phyloP scores from a whole-genome alignment of 495 filamentous ascomycete species.

The Podospora bellae-mahoneyi region DNA sequence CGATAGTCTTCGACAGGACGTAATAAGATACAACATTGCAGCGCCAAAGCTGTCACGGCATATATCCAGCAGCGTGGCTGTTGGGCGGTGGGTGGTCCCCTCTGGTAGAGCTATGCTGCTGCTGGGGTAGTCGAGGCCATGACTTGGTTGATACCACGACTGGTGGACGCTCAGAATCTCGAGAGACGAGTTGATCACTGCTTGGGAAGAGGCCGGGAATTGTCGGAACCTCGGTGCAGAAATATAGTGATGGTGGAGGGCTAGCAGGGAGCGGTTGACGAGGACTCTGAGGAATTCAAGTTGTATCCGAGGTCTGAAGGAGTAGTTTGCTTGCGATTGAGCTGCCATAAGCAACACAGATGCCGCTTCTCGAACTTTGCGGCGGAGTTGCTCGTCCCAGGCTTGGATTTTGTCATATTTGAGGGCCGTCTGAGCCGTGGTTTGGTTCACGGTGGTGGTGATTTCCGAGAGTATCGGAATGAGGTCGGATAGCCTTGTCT shows the following conservation, averaged over 20 bases:
- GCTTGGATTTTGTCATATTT: conserved; percentile 16
- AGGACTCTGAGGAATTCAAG: conserved; percentile 23
- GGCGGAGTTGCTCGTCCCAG: conserved; percentile 21
- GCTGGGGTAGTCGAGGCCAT: not conserved
- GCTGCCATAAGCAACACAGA: conserved; percentile 4
- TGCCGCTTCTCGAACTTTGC: conserved; percentile 22
- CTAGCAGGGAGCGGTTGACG: conserved; percentile 24
- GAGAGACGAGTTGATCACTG: conserved; percentile 17
- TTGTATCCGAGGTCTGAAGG: conserved; percentile 16
- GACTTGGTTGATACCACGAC: not conserved
- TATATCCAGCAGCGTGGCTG: conserved; percentile 14
- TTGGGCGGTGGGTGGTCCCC: not conserved
- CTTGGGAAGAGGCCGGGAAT: conserved; percentile 15
- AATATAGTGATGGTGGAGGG: conserved; percentile 21
- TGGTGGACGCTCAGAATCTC: conserved; percentile 21
- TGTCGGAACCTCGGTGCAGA: conserved; percentile 6
- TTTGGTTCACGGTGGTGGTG: conserved; percentile 24
- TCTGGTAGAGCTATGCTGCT: not conserved
- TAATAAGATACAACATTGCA: conserved; percentile 24
- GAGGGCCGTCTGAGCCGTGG: conserved; percentile 10
- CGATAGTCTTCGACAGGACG: conserved; percentile 16
- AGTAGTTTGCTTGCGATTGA: conserved; percentile 4
- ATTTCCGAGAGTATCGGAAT: conserved; percentile 21
- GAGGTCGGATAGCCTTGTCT: conserved; percentile 19
- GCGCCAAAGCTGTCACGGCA: conserved; percentile 30